A percentile compares a stretch with the other conserved stretches of the same genome.
Conservation (phyloP, 305 asterid species). For the Fraxinus floribunda region DNA sequence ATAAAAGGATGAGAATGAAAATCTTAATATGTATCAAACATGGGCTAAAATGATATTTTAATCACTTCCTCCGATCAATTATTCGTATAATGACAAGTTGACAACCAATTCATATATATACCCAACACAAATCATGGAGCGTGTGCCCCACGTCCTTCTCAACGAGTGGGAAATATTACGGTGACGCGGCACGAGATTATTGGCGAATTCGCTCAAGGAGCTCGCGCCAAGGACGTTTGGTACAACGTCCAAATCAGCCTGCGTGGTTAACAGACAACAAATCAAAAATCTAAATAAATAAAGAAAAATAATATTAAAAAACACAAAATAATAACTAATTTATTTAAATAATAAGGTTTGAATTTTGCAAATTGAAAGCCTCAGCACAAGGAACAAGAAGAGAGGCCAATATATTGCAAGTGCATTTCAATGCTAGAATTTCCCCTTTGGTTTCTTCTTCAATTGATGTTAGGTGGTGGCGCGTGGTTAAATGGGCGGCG, state of each 20-base stretch:
- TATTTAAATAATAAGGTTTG: slow-evolving; percentile 21
- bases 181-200: slow-evolving; percentile 26
- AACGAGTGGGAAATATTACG: background rate
- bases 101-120: background rate
- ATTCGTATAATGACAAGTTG: background rate
- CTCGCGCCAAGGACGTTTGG: slow-evolving; percentile 50
- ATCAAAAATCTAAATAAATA: background rate
- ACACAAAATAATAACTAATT: background rate
- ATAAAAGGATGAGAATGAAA: too few species aligned
- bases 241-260: slow-evolving; percentile 46
- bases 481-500: slow-evolving; percentile 49
- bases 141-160: slow-evolving; percentile 15
- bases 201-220: slow-evolving; percentile 31
- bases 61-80: background rate
- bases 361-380: slow-evolving; percentile 43
- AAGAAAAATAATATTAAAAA: background rate
- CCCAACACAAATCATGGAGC: background rate
- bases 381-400: background rate
- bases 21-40: too few species aligned
- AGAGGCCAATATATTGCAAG: slow-evolving; percentile 42
- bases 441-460: slow-evolving; percentile 46
- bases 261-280: slow-evolving; percentile 21
- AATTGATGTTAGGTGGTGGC: slow-evolving; percentile 34
- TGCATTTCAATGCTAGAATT: slow-evolving; percentile 43
- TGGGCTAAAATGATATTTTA: too few species aligned